phyloP scores from a whole-genome alignment of 306 rosid genomes.

The Luffa aegyptiaca region DNA sequence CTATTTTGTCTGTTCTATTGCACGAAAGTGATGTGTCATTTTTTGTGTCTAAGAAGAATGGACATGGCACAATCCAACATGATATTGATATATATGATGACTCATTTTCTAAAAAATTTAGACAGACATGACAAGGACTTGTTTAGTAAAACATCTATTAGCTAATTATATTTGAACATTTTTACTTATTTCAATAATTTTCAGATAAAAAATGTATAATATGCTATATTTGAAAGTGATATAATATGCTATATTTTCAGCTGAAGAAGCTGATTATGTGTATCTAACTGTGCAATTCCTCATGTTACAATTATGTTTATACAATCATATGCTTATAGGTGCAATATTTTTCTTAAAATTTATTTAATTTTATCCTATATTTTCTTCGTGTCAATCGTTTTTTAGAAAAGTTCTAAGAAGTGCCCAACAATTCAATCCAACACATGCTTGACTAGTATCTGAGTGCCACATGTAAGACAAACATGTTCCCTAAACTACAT shows the following conservation, averaged over 20 bases:
- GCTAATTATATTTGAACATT: background rate
- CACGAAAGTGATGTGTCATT: background rate
- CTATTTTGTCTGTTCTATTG: background rate
- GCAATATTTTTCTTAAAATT: background rate
- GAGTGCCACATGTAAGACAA: background rate
- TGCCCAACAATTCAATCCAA: background rate
- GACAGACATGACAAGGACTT: background rate
- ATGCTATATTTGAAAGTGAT: background rate
- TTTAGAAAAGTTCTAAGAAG: background rate
- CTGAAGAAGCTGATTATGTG: background rate
- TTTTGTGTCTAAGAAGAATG: background rate
- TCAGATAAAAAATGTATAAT: background rate
- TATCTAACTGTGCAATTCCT: background rate
- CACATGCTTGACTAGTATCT: background rate
- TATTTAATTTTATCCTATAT: background rate
- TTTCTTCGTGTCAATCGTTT: background rate
- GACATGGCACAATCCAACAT: background rate
- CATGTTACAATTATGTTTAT: background rate
- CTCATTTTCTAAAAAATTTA: background rate
- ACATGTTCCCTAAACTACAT: background rate
- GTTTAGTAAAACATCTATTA: background rate
- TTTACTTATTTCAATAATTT: background rate
- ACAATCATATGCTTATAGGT: background rate
- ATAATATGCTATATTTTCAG: background rate
- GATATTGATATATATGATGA: background rate